Conservation (phyloP, 148 eudicot species). For the Mesembryanthemum crystallinum region DNA sequence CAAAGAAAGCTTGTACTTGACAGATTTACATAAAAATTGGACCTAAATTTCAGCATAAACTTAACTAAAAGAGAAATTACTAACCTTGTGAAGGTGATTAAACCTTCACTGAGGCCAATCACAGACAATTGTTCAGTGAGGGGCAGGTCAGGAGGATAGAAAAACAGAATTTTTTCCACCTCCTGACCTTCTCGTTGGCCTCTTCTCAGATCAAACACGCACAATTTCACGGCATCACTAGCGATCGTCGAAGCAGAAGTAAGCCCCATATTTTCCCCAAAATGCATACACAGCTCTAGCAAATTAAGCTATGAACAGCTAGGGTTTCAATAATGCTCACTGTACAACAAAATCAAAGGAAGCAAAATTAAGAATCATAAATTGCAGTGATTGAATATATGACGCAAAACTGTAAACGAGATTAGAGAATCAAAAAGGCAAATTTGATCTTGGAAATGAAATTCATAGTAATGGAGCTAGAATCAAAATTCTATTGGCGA, state of each 20-base stretch:
- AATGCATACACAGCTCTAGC: conserved; percentile 9
- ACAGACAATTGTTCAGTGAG: conserved; percentile 76
- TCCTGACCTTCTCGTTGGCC: conserved; percentile 93
- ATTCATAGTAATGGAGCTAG: too few relatives aligned
- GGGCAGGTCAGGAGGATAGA: conserved; percentile 74
- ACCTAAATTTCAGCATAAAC: background rate
- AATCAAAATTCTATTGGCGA: too few relatives aligned
- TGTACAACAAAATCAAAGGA: too few relatives aligned
- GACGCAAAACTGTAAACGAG: too few relatives aligned
- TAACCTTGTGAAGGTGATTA: conserved; percentile 90
- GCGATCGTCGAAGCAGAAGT: conserved; percentile 45
- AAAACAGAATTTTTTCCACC: conserved; percentile 79
- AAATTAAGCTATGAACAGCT: too few relatives aligned
- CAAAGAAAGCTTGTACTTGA: too few relatives aligned
- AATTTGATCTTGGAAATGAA: too few relatives aligned
- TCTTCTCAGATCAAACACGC: conserved; percentile 84
- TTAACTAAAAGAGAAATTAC: conserved; percentile 1
- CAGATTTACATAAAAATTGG: too few relatives aligned
- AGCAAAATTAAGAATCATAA: too few relatives aligned
- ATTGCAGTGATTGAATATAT: too few relatives aligned
- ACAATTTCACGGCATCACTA: conserved; percentile 59
- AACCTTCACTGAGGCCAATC: conserved; percentile 91
- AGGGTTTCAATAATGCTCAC: too few relatives aligned
- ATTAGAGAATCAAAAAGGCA: too few relatives aligned
- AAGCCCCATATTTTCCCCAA: conserved; percentile 52